Base-by-base conservation (phyloP, 164 flowering plant species). In the Macadamia integrifolia region DNA sequence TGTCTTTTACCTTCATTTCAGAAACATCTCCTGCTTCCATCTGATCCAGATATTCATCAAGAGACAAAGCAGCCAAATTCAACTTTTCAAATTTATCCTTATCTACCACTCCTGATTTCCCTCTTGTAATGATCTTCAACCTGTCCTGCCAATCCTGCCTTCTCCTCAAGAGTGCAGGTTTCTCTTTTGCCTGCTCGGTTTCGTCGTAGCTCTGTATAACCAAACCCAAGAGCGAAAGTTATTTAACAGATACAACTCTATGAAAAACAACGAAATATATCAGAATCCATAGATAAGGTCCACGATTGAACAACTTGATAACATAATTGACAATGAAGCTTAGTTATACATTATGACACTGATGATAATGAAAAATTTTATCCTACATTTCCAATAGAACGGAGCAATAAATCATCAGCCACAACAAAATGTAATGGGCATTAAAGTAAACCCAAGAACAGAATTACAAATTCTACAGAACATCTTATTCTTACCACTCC, bases 81-180 rank as follows among this genome's bases (percentile, higher is more conserved):
- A 81, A 72, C 68, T 76, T 72, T 28, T 81, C 85, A 70, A 67
- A 60, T 73, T 81, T 83, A 55, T 80, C 86, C 31, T 75, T 50
- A 56, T 81, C 85, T 44, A 81, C 88, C 32, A 40, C 75, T 59
- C 75, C 88, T 76, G 74, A 82, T 61, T 72, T 85, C 53, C 87
- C 86, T 61, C 70, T 79, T 63, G 86, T 74, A 23, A 88, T 78
- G 69, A 79, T 93, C 79, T 75, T 84, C 8, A 93, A 76, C 62
- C 84, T 78, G 56, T 85, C 88, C 29, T 89, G 92, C 97, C 97
- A 93, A 60, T 88, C 97, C 49, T 82, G 83, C 75, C 83, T 91
- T 64, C 78, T 81, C 70, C 82, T 83, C 68, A 80, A 65, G 15
- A 76, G 79, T 49, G 78, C 23, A n/a, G 86, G 83, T 61, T 80